These are phyloP conservation scores for Medicago lupulina DNA, from an alignment of 306 rosid genomes.

Conservation along the genomic window DNA sequence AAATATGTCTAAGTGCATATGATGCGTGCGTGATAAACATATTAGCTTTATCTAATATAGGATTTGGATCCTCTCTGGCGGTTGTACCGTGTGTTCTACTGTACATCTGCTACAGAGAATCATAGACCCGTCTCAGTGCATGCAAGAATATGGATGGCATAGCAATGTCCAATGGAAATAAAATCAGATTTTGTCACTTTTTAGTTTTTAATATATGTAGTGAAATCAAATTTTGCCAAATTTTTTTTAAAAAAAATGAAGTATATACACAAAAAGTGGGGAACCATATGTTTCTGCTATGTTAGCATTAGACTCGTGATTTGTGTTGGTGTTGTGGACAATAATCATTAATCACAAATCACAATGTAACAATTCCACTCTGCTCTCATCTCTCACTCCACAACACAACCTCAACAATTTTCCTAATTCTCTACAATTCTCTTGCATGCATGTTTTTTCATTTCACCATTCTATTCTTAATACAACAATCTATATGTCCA, in stretches of 20 bases:
- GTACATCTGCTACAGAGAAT: too few species aligned
- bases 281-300: conserved; percentile 55
- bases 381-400: conserved; percentile 22
- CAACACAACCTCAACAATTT: neutral
- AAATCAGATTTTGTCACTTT: too few species aligned
- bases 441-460: conserved; percentile 21
- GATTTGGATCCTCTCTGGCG: too few species aligned
- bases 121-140: too few species aligned
- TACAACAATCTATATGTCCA: neutral
- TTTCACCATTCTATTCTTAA: neutral
- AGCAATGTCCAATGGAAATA: too few species aligned
- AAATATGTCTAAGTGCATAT: too few species aligned
- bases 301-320: conserved; percentile 67
- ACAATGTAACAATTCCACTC: conserved; percentile 17
- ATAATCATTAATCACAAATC: conserved; percentile 33
- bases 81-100: too few species aligned
- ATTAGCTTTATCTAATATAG: too few species aligned
- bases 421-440: neutral
- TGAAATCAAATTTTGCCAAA: neutral
- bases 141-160: too few species aligned
- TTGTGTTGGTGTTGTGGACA: conserved; percentile 34
- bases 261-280: neutral
- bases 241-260: neutral
- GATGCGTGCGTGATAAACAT: too few species aligned
- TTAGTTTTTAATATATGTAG: too few species aligned